A percentile compares a stretch with the other conserved stretches of the same genome.
Evolutionary conservation across 257 asterid species (phyloP).

Genomic region (Capsicum chinense): DNA sequence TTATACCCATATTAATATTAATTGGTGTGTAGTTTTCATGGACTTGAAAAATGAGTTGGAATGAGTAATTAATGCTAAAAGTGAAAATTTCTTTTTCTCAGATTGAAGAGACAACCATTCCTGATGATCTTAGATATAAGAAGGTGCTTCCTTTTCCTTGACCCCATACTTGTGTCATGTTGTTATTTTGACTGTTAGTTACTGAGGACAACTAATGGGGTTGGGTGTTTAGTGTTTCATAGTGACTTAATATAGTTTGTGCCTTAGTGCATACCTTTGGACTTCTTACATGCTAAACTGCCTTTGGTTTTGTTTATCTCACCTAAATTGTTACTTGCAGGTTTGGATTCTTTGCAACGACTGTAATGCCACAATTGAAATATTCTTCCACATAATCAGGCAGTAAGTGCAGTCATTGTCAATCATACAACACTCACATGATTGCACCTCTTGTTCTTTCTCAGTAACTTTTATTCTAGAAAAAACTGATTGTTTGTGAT

Average conservation of each 20-base stretch:
- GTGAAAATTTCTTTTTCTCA: slow-evolving; percentile 29
- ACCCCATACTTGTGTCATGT: neutral
- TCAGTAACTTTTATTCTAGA: slow-evolving; percentile 35
- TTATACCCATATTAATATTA: too few species aligned
- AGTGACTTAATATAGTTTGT: too few species aligned
- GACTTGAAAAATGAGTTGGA: too few species aligned
- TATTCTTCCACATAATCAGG: slow-evolving; percentile 85
- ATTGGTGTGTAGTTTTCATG: too few species aligned
- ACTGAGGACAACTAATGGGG: too few species aligned
- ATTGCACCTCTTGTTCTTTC: slow-evolving; percentile 90
- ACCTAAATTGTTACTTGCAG: slow-evolving; percentile 41
- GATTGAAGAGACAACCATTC: slow-evolving; percentile 88
- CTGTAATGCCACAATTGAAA: slow-evolving; percentile 92
- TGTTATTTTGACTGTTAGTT: neutral
- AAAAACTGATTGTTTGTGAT: neutral
- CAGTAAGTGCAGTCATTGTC: slow-evolving; percentile 89
- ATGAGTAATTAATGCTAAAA: neutral
- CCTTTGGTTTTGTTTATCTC: neutral
- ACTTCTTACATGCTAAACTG: neutral
- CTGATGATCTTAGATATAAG: slow-evolving; percentile 79
- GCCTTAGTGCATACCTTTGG: neutral
- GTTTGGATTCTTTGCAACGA: slow-evolving; percentile 96
- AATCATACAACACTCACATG: slow-evolving; percentile 83
- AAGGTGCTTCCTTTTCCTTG: slow-evolving; percentile 55
- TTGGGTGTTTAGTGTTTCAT: neutral